Conservation (phyloP, 129 eudicot species). For the Saussurea involucrata region DNA sequence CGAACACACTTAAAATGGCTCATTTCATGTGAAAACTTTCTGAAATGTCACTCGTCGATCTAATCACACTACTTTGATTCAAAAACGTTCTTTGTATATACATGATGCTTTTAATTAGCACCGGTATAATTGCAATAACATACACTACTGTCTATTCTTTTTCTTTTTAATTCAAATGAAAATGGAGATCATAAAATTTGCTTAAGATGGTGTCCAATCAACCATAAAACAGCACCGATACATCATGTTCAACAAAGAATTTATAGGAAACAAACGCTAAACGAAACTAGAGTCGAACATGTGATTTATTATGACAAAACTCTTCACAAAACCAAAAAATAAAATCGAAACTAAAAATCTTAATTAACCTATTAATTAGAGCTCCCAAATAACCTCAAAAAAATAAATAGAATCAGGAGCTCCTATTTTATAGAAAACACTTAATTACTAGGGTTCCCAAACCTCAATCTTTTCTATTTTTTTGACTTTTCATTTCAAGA, state of each 20-base stretch:
- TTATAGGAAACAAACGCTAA: neutral
- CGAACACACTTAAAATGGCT: neutral
- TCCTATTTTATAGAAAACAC: neutral
- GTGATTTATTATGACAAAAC: slow-evolving; percentile 2
- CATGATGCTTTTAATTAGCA: neutral
- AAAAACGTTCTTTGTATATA: neutral
- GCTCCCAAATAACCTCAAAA: slow-evolving; percentile 9
- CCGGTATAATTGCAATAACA: neutral
- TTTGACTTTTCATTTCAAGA: neutral
- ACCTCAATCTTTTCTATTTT: neutral
- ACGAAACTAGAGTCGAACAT: slow-evolving; percentile 8
- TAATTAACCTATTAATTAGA: slow-evolving; percentile 10
- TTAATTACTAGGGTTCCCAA: slow-evolving; percentile 2
- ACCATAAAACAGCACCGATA: neutral
- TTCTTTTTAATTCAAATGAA: neutral
- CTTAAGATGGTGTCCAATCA: neutral
- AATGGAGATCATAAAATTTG: neutral
- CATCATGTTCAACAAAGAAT: neutral
- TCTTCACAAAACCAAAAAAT: neutral
- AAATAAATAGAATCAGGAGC: slow-evolving; percentile 13
- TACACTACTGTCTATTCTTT: neutral
- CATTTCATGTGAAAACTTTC: neutral
- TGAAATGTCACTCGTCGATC: neutral
- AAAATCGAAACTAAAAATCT: neutral
- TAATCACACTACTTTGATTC: too few species aligned